Base-by-base conservation (phyloP, 2,329 filamentous ascomycete genomes). In the Phialophora chinensis region DNA sequence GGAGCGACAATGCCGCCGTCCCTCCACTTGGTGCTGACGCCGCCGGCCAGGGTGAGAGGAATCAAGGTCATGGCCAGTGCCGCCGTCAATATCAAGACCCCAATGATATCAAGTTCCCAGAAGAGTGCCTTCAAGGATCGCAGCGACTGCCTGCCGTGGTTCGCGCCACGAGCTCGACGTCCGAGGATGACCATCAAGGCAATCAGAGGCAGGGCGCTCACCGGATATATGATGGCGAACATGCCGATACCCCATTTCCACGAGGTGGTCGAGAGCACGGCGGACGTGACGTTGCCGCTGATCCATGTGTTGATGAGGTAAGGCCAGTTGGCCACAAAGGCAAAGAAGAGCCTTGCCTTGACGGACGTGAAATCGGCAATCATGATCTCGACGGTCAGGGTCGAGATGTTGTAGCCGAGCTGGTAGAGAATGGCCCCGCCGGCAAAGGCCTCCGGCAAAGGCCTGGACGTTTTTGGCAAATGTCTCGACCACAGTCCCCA, bases 351-450 rank as follows among this genome's bases (percentile, higher is more conserved):
- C 29, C 29, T 5, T 31, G 29, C 7, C 29, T 14, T 82, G 0
- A 72, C 84, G 0, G 87, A 89, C 1, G 87, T 88, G 25, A 87
- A 81, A 70, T 90, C 88, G 50, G 82, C 87, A 44, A 90, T 79
- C 65, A 90, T 82, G 71, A 90, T 84, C 74, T 90, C 86, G 25
- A 89, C 80, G 1, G 90, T 79, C 11, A 90, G 77, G 17, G 87
- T 79, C 29, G 88, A 79, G 70, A 81, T 81, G n/a, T 87, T 89
- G 73, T 87, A 89, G 55, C 88, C 88, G 29, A 89, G 79, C 73
- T 82, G 86, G 74, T 88, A 88, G 31, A 88, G 75, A 47, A 88
- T 79, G 47, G 84, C 84, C 27, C 87, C 87, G 3, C 81, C 85
- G n/a, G 81, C 79, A 65, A 88, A 89, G 0, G 79, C 76, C 49